Evolutionary conservation across 352 stramenopile species (phyloP), one percentile per base, ranked within the genome.

Genomic region (Globisporangium ultimum): DNA sequence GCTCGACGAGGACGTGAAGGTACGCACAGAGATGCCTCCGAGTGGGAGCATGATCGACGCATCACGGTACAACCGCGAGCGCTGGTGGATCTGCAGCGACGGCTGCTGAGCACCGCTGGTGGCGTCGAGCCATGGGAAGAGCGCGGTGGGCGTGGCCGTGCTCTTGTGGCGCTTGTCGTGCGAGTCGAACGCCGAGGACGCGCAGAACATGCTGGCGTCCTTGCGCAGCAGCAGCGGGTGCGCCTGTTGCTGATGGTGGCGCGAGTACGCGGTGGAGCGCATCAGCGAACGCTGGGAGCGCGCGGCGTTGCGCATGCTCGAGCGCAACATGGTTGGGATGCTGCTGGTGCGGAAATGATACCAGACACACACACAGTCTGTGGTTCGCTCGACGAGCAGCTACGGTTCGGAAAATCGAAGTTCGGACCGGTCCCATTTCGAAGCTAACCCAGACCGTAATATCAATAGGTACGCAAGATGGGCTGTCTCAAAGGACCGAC

Each of bases 1-100:
- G 38, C 56, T 42, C 3, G 75, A 69, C 14, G 82, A 59, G 18
- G 74, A 74, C 11, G 72, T 72, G 61, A 85, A 88, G 48, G 65
- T 62, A 48, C 80, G 80, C 40, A 65, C 60, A 40, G 67, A 68
- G 21, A 61, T 50, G 18, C 46, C 59, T 24, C 52, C 53, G 18
- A 69, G 48, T 34, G 68, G 59, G 47, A 73, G 67, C 24, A 64
- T 66, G 45, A 54, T 24, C 46, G 48, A 56, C 50, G 58, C 58
- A 28, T 69, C 63, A 28, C 63, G 60, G 53, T 69, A 66, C 11
- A 69, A 28, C 22, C 54, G 32, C 22, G 52, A 18, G 45, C 40
- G 51, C 28, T 61, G 47, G 47, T 34, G 34, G 20, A 60, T 59
- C 21, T 47, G 51, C n/a, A 45, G 18, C 11, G 18, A 52, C 12